Evolutionary conservation across 305 asterid species (phyloP).

Genomic region (Solanum hybrid): DNA sequence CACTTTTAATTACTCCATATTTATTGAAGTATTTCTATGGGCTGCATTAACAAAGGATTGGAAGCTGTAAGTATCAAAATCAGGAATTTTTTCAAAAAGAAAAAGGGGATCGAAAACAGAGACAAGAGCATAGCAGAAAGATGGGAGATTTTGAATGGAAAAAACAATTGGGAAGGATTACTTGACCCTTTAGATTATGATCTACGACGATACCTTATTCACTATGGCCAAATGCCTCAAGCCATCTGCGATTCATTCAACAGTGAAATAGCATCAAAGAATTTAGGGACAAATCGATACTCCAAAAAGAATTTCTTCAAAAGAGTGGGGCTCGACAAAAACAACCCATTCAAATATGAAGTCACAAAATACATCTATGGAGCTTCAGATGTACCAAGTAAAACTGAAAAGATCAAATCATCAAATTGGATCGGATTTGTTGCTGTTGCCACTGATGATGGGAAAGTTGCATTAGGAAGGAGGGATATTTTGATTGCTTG

Average conservation of each 20-base stretch:
- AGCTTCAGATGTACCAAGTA: constrained; percentile 31
- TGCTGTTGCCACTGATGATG: constrained; percentile 58
- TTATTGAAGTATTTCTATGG: not conserved
- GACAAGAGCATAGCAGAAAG: constrained; percentile 27
- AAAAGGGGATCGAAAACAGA: constrained; percentile 8
- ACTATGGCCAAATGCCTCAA: constrained; percentile 58
- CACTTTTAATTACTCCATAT: not conserved
- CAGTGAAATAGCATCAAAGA: constrained; percentile 43
- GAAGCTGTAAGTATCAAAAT: not conserved
- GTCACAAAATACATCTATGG: constrained; percentile 49
- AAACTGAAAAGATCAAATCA: constrained; percentile 47
- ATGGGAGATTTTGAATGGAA: constrained; percentile 62
- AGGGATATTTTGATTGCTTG: constrained; percentile 59
- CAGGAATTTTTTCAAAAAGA: not conserved
- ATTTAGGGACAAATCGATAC: constrained; percentile 44
- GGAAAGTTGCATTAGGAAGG: constrained; percentile 40
- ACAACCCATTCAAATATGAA: constrained; percentile 27
- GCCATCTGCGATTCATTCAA: constrained; percentile 63
- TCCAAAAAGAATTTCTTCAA: constrained; percentile 30
- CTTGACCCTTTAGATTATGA: constrained; percentile 50
- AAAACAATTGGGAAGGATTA: constrained; percentile 37
- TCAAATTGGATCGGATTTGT: constrained; percentile 69
- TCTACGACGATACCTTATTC: constrained; percentile 50
- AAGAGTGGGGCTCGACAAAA: constrained; percentile 30
- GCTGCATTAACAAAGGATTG: not conserved